Conservation (phyloP, 2,329 filamentous ascomycete species). For the Canariomyces notabilis region DNA sequence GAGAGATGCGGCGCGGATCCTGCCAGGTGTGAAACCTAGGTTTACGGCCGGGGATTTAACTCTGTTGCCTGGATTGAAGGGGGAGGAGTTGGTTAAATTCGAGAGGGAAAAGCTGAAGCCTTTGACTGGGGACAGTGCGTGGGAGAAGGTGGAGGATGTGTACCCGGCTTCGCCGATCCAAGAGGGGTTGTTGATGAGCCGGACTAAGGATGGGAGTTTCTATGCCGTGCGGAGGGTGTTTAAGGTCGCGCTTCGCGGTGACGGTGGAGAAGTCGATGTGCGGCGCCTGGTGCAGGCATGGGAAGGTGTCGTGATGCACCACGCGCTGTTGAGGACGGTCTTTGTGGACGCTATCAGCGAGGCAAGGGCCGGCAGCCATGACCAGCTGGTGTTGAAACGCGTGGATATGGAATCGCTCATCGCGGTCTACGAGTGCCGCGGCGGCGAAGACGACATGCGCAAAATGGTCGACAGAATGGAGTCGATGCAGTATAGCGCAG, state of each 20-base stretch:
- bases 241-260: constrained; percentile 5
- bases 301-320: constrained; percentile 23
- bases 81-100: constrained; percentile 40
- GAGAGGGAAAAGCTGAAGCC: constrained; percentile 38
- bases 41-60: constrained; percentile 14
- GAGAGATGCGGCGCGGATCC: constrained; percentile 10
- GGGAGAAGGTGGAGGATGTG: constrained; percentile 22
- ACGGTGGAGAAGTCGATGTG: constrained; percentile 9
- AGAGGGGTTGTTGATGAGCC: constrained; percentile 22
- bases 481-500: constrained; percentile 26
- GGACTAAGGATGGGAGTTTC: constrained; percentile 18
- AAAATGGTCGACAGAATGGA: constrained; percentile 30
- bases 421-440: constrained; percentile 6
- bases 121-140: constrained; percentile 28
- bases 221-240: constrained; percentile 22
- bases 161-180: constrained; percentile 25
- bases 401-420: constrained; percentile 10
- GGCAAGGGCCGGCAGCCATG: constrained; percentile 16
- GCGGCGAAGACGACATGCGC: constrained; percentile 18
- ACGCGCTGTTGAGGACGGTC: constrained; percentile 28
- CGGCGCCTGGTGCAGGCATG: constrained; percentile 22
- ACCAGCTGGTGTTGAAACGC: constrained; percentile 28
- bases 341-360: constrained; percentile 25
- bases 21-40: constrained; percentile 7
- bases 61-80: constrained; percentile 32